Evolutionary conservation across 2,329 filamentous ascomycete species (phyloP).

Genomic region (Xylaria sp.): DNA sequence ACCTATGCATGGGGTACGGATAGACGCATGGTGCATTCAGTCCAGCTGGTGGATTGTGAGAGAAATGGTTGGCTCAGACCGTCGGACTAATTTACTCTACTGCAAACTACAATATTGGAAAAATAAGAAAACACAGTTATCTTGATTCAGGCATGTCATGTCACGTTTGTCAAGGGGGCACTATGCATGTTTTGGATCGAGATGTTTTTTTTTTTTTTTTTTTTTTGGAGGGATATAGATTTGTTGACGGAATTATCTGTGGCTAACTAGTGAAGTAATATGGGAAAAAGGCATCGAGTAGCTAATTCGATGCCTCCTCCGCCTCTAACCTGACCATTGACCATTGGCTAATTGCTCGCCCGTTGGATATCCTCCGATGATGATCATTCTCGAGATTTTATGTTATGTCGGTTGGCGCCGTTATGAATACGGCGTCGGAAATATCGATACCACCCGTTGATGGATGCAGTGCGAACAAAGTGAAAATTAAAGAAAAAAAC

Average conservation of each 20-base stretch:
- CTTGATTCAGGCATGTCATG: conserved; percentile 6
- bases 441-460: conserved; percentile 33
- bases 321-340: conserved; percentile 36
- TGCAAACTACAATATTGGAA: neutral
- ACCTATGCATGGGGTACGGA: conserved; percentile 33
- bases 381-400: conserved; percentile 45
- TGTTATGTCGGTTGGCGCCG: conserved; percentile 15
- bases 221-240: conserved; percentile 28
- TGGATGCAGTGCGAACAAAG: conserved; percentile 29
- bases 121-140: neutral
- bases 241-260: conserved; percentile 31
- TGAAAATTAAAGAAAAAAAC: conserved; percentile 26
- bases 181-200: conserved; percentile 22
- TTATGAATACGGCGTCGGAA: conserved; percentile 14
- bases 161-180: neutral
- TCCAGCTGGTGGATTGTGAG: conserved; percentile 24
- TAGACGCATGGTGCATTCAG: conserved; percentile 27
- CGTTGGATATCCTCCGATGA: conserved; percentile 37
- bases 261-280: conserved; percentile 38
- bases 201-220: conserved; percentile 1
- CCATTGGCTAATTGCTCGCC: conserved; percentile 38
- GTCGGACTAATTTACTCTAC: conserved; percentile 16
- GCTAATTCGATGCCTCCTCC: conserved; percentile 30
- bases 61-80: neutral
- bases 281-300: conserved; percentile 31